Percentiles rank a stretch among this genome's conserved stretches.
phyloP scores from a whole-genome alignment of 108 stramenopile species.

The Epithemia pelagica region DNA sequence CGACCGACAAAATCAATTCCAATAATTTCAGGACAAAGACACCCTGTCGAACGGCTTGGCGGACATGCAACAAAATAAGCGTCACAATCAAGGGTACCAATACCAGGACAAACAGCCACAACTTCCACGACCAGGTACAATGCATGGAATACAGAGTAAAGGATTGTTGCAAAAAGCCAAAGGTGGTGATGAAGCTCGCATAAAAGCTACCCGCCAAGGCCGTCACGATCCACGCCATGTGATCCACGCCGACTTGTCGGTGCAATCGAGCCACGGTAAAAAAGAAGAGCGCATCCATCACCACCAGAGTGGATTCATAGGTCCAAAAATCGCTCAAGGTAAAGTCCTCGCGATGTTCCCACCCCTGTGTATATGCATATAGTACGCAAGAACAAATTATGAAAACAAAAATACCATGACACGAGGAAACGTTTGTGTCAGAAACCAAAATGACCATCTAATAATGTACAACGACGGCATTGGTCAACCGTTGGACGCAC shows the following conservation, averaged over 20 bases:
- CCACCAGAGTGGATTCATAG: constrained; percentile 49
- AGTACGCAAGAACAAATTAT: neutral
- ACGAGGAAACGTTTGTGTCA: neutral
- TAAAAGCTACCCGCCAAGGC: constrained; percentile 33
- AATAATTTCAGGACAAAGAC: constrained; percentile 32
- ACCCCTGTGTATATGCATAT: neutral
- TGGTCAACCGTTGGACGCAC: neutral
- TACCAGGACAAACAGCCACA: constrained; percentile 41
- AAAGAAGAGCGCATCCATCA: constrained; percentile 50
- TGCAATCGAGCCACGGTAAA: constrained; percentile 61
- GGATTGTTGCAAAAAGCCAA: constrained; percentile 50
- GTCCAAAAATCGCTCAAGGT: constrained; percentile 33
- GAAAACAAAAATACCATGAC: neutral
- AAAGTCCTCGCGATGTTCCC: constrained; percentile 37
- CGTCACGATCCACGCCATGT: constrained; percentile 32
- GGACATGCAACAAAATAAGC: constrained; percentile 26
- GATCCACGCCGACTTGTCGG: constrained; percentile 38
- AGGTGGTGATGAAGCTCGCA: constrained; percentile 28
- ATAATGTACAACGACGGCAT: constrained; percentile 1
- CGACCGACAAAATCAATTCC: constrained; percentile 30
- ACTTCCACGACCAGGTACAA: constrained; percentile 50
- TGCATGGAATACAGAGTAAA: constrained; percentile 55
- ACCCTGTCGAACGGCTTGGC: constrained; percentile 22
- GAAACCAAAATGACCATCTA: neutral
- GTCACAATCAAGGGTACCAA: constrained; percentile 29